A percentile compares a stretch with the other conserved stretches of the same genome.
These are phyloP conservation scores for Pseudogymnoascus sp. DNA, from an alignment of 2,329 filamentous ascomycete species.

Conservation along the genomic window DNA sequence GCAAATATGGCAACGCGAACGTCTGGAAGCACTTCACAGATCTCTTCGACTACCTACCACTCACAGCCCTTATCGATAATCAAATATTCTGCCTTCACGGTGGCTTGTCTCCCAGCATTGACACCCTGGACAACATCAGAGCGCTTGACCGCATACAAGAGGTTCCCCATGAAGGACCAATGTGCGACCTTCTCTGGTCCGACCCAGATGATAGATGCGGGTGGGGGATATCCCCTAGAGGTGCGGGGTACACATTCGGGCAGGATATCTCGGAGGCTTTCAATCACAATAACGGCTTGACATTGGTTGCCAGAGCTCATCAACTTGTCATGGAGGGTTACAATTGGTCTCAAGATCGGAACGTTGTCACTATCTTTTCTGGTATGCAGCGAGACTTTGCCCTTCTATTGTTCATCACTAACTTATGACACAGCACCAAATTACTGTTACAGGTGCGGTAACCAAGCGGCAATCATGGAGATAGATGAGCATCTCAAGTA, in stretches of 20 bases:
- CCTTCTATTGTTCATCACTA: conserved; percentile 17
- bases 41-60: conserved; percentile 91
- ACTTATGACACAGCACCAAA: conserved; percentile 55
- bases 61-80: conserved; percentile 50
- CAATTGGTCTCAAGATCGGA: conserved; percentile 98
- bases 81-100: conserved; percentile 87
- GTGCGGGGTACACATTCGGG: conserved; percentile 89
- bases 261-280: conserved; percentile 98
- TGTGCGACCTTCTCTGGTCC: conserved; percentile 98
- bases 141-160: conserved; percentile 95
- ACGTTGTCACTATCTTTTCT: conserved; percentile 98
- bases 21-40: conserved; percentile 98
- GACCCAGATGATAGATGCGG: conserved; percentile 95
- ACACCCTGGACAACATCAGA: conserved; percentile 91
- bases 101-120: conserved; percentile 81
- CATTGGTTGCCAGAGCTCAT: conserved; percentile 89
- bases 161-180: conserved; percentile 94
- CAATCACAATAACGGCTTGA: conserved; percentile 98
- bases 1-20: conserved; percentile 94
- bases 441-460: conserved; percentile 98
- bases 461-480: conserved; percentile 99
- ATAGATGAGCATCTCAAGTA: conserved; percentile 99
- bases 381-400: conserved; percentile 44
- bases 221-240: conserved; percentile 91
- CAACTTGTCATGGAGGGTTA: conserved; percentile 99